Conservation (phyloP, 2,329 filamentous ascomycete genomes). For the Sclerotinia nivalis region DNA sequence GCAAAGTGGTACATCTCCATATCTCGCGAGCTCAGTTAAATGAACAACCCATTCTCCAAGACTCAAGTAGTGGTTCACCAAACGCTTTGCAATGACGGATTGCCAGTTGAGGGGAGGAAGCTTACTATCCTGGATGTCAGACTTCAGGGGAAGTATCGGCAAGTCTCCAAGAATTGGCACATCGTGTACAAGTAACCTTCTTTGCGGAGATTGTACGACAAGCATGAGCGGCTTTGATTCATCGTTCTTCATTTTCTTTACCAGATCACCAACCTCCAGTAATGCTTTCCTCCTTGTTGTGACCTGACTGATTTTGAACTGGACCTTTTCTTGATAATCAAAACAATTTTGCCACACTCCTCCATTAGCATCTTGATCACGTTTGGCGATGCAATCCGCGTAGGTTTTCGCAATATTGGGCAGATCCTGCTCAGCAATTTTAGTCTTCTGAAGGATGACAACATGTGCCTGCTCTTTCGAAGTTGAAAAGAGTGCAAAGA, state of each 20-base stretch:
- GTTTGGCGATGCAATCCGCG: conserved; percentile 67
- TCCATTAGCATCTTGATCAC: conserved; percentile 64
- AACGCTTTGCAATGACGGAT: conserved; percentile 77
- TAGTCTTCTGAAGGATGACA: conserved; percentile 80
- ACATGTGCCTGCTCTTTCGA: conserved; percentile 78
- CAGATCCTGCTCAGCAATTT: conserved; percentile 75
- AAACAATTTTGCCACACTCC: conserved; percentile 79
- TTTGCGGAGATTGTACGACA: conserved; percentile 87
- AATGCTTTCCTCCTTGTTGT: conserved; percentile 87
- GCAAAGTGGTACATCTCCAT: conserved; percentile 91
- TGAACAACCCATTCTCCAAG: conserved; percentile 92
- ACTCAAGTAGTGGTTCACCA: conserved; percentile 87
- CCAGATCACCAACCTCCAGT: conserved; percentile 80
- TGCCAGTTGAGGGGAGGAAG: conserved; percentile 95
- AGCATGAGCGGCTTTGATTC: conserved; percentile 78
- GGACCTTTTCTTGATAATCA: conserved; percentile 80
- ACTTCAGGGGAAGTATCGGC: conserved; percentile 77
- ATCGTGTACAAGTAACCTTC: conserved; percentile 77
- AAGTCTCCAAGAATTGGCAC: conserved; percentile 82
- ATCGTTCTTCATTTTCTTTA: conserved; percentile 89
- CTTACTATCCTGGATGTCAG: conserved; percentile 81
- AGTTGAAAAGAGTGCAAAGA: conserved; percentile 92
- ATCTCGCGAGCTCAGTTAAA: conserved; percentile 81
- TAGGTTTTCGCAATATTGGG: conserved; percentile 93
- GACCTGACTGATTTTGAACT: conserved; percentile 84